phyloP scores from a whole-genome alignment of 768 basidiomycete species.

The Porphyrellus cyaneotinctus region DNA sequence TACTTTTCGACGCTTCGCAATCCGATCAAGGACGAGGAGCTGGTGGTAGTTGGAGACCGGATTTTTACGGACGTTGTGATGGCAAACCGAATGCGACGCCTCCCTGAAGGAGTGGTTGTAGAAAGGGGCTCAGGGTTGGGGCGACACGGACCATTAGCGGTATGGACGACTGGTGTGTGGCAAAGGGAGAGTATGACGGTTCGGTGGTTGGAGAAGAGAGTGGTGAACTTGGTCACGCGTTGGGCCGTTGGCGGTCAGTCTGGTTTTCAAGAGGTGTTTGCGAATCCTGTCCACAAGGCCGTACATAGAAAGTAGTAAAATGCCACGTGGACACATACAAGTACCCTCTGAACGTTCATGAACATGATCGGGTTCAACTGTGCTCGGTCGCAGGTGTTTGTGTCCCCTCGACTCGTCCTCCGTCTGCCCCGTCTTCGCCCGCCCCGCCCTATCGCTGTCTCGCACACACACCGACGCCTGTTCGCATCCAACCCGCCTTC shows the following conservation, averaged over 20 bases:
- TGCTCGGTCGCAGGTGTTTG: not conserved
- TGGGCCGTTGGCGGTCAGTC: slow-evolving; percentile 29
- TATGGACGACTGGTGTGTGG: slow-evolving; percentile 75
- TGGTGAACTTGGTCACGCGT: slow-evolving; percentile 45
- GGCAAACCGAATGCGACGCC: slow-evolving; percentile 61
- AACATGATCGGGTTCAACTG: not conserved
- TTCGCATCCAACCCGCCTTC: slow-evolving; percentile 9
- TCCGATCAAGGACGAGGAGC: slow-evolving; percentile 57
- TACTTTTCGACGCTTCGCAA: slow-evolving; percentile 66
- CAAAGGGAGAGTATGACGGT: slow-evolving; percentile 56
- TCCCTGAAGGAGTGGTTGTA: not conserved
- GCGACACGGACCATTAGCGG: slow-evolving; percentile 50
- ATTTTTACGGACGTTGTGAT: slow-evolving; percentile 89
- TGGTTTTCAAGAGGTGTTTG: not conserved
- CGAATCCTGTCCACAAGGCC: not conserved
- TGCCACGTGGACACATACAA: slow-evolving; percentile 3
- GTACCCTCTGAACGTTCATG: too few relatives aligned
- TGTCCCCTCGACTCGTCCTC: not conserved
- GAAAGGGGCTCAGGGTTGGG: not conserved
- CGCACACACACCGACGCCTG: slow-evolving; percentile 1
- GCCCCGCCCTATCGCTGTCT: not conserved
- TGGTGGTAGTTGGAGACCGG: slow-evolving; percentile 88
- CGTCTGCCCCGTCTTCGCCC: not conserved
- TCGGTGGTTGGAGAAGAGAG: slow-evolving; percentile 53
- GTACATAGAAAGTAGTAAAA: slow-evolving; percentile 1